Evolutionary conservation across 306 rosid species (phyloP).

Genomic region (Quercus alba): DNA sequence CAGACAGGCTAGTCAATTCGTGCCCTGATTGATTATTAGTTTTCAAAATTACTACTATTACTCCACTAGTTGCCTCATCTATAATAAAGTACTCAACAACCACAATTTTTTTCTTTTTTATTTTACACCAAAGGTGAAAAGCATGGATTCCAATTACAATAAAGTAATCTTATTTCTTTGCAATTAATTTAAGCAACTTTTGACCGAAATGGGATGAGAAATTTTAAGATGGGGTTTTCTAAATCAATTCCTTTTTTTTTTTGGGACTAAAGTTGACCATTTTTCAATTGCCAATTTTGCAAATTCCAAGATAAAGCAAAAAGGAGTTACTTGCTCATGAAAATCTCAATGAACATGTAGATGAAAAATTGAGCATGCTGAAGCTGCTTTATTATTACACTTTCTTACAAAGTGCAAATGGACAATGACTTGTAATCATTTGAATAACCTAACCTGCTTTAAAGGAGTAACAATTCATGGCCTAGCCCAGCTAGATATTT

Average conservation of each 20-base stretch:
- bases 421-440: not conserved
- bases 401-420: not conserved
- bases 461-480: not conserved
- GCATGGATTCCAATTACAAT: not conserved
- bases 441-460: not conserved
- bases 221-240: not conserved
- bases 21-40: too few relatives aligned
- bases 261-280: slow-evolving; percentile 5
- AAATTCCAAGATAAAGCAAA: not conserved
- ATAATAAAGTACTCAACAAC: not conserved
- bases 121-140: not conserved
- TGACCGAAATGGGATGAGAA: slow-evolving; percentile 10
- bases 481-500: too few relatives aligned
- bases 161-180: not conserved
- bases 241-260: not conserved
- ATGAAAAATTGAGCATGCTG: not conserved
- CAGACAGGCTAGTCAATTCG: not conserved
- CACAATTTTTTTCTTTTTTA: not conserved
- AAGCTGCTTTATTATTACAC: not conserved
- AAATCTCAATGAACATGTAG: not conserved
- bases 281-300: not conserved
- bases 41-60: too few relatives aligned
- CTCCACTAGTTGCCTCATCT: too few relatives aligned
- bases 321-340: not conserved
- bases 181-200: slow-evolving; percentile 8